Percentiles rank a stretch among this genome's conserved stretches.
Conservation (phyloP, 768 basidiomycete species). For the Crucibulum laeve region DNA sequence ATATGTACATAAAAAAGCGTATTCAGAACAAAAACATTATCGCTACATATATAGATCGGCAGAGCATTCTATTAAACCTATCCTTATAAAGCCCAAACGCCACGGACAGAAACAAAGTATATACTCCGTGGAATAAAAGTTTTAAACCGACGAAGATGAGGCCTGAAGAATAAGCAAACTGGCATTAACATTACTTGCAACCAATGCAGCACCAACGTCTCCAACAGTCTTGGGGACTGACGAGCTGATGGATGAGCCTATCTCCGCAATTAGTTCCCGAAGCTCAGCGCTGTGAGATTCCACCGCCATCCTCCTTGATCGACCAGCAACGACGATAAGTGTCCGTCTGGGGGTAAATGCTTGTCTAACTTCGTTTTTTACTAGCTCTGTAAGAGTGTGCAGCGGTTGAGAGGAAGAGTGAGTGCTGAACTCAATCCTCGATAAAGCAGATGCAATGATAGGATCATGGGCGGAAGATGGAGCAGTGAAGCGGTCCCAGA, state of each 20-base stretch:
- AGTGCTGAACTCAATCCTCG: slow-evolving; percentile 59
- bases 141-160: slow-evolving; percentile 2
- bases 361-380: slow-evolving; percentile 20
- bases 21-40: no score
- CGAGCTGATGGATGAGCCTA: slow-evolving; percentile 37
- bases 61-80: no score
- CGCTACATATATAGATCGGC: no score
- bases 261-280: slow-evolving; percentile 35
- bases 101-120: not conserved
- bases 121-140: not conserved
- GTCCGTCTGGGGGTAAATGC: slow-evolving; percentile 30
- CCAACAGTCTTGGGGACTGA: slow-evolving; percentile 72
- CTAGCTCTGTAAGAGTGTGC: slow-evolving; percentile 46
- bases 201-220: slow-evolving; percentile 67
- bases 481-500: slow-evolving; percentile 64
- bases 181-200: slow-evolving; percentile 44
- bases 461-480: slow-evolving; percentile 19
- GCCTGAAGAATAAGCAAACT: slow-evolving; percentile 59
- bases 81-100: no score
- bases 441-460: slow-evolving; percentile 37
- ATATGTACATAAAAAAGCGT: no score
- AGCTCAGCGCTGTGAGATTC: slow-evolving; percentile 62
- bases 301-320: slow-evolving; percentile 66
- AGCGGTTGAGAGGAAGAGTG: slow-evolving; percentile 50
- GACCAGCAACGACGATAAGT: slow-evolving; percentile 64